Conservation (phyloP, 2,329 filamentous ascomycete genomes). For the Epicoccum sorghinum region DNA sequence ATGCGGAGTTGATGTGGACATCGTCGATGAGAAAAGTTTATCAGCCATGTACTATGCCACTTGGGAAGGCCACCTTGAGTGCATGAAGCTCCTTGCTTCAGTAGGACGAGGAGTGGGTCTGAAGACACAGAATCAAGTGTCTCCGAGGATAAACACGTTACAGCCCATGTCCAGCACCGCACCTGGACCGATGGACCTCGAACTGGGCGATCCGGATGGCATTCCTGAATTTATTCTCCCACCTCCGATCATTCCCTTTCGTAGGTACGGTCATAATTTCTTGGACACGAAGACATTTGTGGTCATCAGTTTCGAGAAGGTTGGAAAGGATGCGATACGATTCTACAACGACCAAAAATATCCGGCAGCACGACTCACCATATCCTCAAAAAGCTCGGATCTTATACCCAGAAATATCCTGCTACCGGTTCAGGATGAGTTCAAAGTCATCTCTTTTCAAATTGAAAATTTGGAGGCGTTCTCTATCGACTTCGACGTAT, state of each 20-base stretch:
- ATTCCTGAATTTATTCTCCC: constrained; percentile 92
- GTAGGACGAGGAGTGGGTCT: constrained; percentile 45
- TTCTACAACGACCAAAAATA: constrained; percentile 99
- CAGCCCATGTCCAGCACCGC: constrained; percentile 44
- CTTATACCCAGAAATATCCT: constrained; percentile 96
- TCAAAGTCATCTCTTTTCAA: constrained; percentile 91
- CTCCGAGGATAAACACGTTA: constrained; percentile 50
- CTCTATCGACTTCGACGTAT: constrained; percentile 95
- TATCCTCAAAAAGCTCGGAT: constrained; percentile 95
- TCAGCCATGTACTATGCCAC: constrained; percentile 98
- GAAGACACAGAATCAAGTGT: constrained; percentile 41
- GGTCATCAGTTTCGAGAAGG: constrained; percentile 85
- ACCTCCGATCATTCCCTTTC: constrained; percentile 91
- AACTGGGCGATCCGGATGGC: constrained; percentile 74
- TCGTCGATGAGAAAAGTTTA: constrained; percentile 88
- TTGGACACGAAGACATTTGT: constrained; percentile 96
- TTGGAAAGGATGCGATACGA: constrained; percentile 75
- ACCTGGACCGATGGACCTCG: constrained; percentile 59
- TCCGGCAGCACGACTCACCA: constrained; percentile 89
- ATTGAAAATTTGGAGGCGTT: constrained; percentile 93
- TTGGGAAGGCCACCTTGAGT: constrained; percentile 95
- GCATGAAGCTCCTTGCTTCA: constrained; percentile 84
- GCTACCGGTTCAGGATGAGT: constrained; percentile 94
- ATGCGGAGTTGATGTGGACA: constrained; percentile 76
- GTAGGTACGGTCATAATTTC: constrained; percentile 97